phyloP scores from a whole-genome alignment of 2,329 filamentous ascomycete species.

The Diaporthe vaccinii region DNA sequence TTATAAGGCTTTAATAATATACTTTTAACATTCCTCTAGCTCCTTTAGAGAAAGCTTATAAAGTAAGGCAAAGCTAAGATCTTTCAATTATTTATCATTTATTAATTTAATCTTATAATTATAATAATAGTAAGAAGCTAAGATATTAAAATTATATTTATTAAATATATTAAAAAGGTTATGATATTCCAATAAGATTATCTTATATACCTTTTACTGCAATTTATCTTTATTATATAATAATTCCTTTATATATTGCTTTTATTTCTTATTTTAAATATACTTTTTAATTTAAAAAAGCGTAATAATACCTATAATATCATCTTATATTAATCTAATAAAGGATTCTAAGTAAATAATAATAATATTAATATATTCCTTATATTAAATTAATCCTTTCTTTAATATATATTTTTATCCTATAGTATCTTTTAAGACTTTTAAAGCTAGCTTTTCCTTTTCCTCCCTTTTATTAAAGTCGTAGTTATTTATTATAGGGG shows the following conservation, averaged over 20 bases:
- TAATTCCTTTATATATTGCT: background rate
- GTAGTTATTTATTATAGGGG: too few species aligned
- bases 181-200: background rate
- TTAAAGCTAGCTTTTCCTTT: too few species aligned
- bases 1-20: background rate
- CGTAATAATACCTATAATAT: background rate
- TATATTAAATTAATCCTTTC: background rate
- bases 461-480: too few species aligned
- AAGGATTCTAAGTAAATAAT: background rate
- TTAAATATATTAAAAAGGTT: constrained; percentile 13
- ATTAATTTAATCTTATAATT: background rate
- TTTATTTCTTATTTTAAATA: background rate
- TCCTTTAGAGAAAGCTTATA: background rate
- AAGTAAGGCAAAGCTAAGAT: background rate
- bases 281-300: background rate
- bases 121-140: background rate
- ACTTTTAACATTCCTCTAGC: background rate
- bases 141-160: background rate
- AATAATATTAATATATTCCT: background rate
- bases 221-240: background rate
- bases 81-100: too few species aligned
- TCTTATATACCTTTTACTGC: background rate
- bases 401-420: too few species aligned
- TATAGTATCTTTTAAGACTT: too few species aligned
- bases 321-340: background rate